Evolutionary conservation across 129 eudicot genomes (phyloP).

Genomic region (Flaveria linearis): DNA sequence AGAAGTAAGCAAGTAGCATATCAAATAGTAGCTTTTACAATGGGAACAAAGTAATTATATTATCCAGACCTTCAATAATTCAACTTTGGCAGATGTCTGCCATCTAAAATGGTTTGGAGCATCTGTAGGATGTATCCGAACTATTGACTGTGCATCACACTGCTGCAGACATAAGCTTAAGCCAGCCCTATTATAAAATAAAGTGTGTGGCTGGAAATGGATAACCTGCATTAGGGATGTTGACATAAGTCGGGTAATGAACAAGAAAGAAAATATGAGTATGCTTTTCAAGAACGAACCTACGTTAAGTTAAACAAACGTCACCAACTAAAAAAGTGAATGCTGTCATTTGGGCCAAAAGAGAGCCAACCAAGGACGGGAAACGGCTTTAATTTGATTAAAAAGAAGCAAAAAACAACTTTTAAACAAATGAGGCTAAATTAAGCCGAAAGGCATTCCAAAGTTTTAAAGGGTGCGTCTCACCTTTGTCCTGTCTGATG

Average conservation of each 20-base stretch:
- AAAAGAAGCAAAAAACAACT: background rate
- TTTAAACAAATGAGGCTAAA: slow-evolving; percentile 2
- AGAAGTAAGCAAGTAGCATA: slow-evolving; percentile 20
- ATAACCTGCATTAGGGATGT: slow-evolving; percentile 63
- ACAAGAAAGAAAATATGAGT: slow-evolving; percentile 12
- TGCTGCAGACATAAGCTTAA: slow-evolving; percentile 74
- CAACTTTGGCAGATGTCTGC: slow-evolving; percentile 66
- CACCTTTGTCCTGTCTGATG: slow-evolving; percentile 98
- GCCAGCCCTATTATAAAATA: slow-evolving; percentile 76
- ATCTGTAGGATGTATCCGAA: slow-evolving; percentile 74
- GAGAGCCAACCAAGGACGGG: too few relatives aligned
- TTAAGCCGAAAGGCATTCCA: slow-evolving; percentile 13
- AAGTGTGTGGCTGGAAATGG: slow-evolving; percentile 86
- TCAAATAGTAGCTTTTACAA: background rate
- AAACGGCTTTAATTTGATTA: background rate
- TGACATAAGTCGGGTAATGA: slow-evolving; percentile 1
- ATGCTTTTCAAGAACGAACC: background rate
- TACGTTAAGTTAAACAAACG: background rate
- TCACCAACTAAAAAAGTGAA: background rate
- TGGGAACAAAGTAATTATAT: slow-evolving; percentile 7
- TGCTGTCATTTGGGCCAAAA: background rate
- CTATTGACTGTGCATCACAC: slow-evolving; percentile 58
- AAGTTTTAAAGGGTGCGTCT: background rate
- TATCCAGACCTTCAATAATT: slow-evolving; percentile 72
- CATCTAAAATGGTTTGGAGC: slow-evolving; percentile 76